Percentiles rank a stretch among this genome's conserved stretches.
Conservation (phyloP, 306 rosid genomes). For the Trifolium repens region DNA sequence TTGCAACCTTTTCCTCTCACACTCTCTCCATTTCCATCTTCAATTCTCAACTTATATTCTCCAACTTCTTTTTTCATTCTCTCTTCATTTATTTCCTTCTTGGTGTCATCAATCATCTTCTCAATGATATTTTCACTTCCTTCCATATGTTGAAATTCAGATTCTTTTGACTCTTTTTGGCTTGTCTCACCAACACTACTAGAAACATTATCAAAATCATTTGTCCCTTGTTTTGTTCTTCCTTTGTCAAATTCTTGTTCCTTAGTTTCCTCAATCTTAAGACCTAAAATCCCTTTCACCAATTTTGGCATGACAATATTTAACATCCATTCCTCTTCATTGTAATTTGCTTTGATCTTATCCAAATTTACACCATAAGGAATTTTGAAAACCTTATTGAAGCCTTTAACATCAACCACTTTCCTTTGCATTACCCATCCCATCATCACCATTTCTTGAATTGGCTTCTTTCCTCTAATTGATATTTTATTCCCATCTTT, state of each 20-base stretch:
- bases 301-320: constrained; percentile 66
- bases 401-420: constrained; percentile 56
- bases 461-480: constrained; percentile 63
- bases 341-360: constrained; percentile 65
- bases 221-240: constrained; percentile 20
- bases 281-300: constrained; percentile 57
- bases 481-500: constrained; percentile 66
- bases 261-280: constrained; percentile 59
- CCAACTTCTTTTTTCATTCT: not conserved
- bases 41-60: constrained; percentile 27
- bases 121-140: constrained; percentile 6
- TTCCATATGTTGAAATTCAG: constrained; percentile 2
- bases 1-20: not conserved
- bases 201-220: constrained; percentile 20
- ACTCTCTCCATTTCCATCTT: not conserved
- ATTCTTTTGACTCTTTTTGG: constrained; percentile 21
- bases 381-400: constrained; percentile 63
- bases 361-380: constrained; percentile 71
- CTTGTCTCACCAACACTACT: constrained; percentile 40
- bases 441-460: constrained; percentile 65
- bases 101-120: not conserved
- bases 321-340: constrained; percentile 58
- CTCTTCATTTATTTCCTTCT: constrained; percentile 17
- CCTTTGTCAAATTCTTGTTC: constrained; percentile 46
- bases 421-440: constrained; percentile 64